Evolutionary conservation across 208 protist genomes (phyloP).

Genomic region (Leishmania tarentolae): DNA sequence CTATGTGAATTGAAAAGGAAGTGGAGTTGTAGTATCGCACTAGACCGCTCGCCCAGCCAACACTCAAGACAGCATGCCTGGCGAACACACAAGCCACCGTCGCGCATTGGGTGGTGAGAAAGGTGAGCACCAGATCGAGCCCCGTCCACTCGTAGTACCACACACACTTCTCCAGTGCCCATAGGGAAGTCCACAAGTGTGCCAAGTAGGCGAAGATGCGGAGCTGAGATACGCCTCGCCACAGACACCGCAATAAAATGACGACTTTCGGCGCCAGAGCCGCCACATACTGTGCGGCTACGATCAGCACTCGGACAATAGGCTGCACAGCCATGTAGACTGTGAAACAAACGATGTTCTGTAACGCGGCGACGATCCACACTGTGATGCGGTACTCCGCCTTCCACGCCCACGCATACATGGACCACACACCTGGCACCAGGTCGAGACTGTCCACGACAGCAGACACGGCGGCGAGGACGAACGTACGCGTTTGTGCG

Average conservation of each 20-base stretch:
- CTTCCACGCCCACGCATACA: conserved; percentile 45
- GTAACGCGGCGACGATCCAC: conserved; percentile 17
- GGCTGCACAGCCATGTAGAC: conserved; percentile 7
- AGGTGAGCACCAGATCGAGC: conserved; percentile 9
- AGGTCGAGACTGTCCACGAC: conserved; percentile 55
- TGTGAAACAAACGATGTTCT: neutral
- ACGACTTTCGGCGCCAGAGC: neutral
- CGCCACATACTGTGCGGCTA: neutral
- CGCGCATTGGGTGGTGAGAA: neutral
- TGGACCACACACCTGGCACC: conserved; percentile 63
- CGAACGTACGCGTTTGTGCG: conserved; percentile 21
- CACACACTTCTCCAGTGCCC: conserved; percentile 26
- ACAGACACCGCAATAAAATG: neutral
- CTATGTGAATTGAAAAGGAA: conserved; percentile 67
- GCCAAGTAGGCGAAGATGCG: conserved; percentile 7
- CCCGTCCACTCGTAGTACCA: conserved; percentile 37
- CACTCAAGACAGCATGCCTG: neutral
- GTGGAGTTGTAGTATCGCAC: conserved; percentile 51
- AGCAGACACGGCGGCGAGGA: conserved; percentile 25
- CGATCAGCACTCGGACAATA: neutral
- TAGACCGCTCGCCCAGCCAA: neutral
- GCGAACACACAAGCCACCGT: conserved; percentile 2
- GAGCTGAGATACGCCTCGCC: neutral
- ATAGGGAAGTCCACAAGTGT: conserved; percentile 7
- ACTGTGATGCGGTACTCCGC: conserved; percentile 49